Conservation (phyloP, 805 yeast species). For the Metschnikowia dekortorum region DNA sequence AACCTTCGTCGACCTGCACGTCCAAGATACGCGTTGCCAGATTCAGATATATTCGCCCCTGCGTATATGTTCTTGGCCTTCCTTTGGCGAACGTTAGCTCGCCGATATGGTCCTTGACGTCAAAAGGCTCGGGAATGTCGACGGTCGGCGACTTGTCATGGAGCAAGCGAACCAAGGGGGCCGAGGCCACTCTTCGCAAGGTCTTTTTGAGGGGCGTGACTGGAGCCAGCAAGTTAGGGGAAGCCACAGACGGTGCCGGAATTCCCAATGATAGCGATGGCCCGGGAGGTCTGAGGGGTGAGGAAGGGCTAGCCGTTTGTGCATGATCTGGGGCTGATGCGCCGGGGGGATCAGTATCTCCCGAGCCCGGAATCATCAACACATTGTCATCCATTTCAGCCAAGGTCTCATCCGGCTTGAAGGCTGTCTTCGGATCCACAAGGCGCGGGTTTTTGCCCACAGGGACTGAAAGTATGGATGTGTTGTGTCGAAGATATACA, state of each 20-base stretch:
- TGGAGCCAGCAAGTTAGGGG: conserved; percentile 5
- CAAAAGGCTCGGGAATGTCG: conserved; percentile 33
- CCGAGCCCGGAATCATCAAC: not conserved
- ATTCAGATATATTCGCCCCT: conserved; percentile 62
- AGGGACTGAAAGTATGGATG: conserved; percentile 13
- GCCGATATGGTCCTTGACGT: conserved; percentile 40
- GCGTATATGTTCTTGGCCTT: conserved; percentile 38
- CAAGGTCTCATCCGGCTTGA: not conserved
- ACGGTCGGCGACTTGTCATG: conserved; percentile 17
- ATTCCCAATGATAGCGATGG: not conserved
- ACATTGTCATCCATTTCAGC: not conserved
- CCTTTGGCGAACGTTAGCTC: conserved; percentile 32
- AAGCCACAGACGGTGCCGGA: not conserved
- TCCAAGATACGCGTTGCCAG: conserved; percentile 69
- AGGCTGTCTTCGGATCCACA: not conserved
- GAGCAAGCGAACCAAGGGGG: conserved; percentile 56
- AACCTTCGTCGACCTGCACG: conserved; percentile 78
- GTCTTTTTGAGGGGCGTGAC: conserved; percentile 33
- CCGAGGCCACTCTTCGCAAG: conserved; percentile 77
- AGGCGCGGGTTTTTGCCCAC: not conserved
- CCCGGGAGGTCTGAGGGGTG: not conserved
- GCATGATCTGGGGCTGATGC: too few species aligned
- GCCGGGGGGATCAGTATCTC: not conserved
- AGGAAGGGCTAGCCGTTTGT: not conserved
- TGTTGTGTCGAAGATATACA: conserved; percentile 38